A percentile compares a stretch with the other conserved stretches of the same genome.
phyloP scores from a whole-genome alignment of 805 yeast genomes.

The Sporopachydermia quercuum region DNA sequence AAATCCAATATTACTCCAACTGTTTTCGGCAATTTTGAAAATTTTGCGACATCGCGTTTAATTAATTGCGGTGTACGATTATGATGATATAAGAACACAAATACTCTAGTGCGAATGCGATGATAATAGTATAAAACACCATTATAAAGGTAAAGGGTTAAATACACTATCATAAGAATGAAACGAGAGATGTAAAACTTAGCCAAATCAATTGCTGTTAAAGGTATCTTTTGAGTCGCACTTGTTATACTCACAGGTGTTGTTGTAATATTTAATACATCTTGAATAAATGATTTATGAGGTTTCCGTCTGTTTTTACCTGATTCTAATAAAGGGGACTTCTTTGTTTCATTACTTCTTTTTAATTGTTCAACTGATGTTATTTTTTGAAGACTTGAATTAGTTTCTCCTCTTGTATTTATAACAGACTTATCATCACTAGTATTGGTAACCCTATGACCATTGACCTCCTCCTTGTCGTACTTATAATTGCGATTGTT shows the following conservation, averaged over 20 bases:
- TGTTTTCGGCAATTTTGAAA: conserved; percentile 64
- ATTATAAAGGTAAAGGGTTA: background rate
- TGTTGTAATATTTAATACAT: too few species aligned
- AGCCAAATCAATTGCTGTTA: background rate
- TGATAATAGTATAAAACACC: conserved; percentile 4
- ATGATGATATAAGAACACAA: conserved; percentile 12
- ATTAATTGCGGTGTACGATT: conserved; percentile 62
- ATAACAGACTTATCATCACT: too few species aligned
- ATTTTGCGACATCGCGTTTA: conserved; percentile 61
- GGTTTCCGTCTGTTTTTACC: too few species aligned
- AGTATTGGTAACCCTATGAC: too few species aligned
- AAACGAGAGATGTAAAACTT: background rate
- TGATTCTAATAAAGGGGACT: too few species aligned
- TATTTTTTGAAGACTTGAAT: too few species aligned
- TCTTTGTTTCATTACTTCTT: too few species aligned
- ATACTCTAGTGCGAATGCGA: conserved; percentile 8
- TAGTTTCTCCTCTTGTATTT: too few species aligned
- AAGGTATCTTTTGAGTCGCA: background rate
- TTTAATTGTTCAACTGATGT: too few species aligned
- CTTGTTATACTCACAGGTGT: background rate
- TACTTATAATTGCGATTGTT: too few species aligned
- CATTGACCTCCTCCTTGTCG: too few species aligned
- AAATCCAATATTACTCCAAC: conserved; percentile 63
- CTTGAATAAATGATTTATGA: too few species aligned
- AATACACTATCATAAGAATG: conserved; percentile 1